Evolutionary conservation across 164 flowering plant species (phyloP).

Genomic region (Echeveria elegans): DNA sequence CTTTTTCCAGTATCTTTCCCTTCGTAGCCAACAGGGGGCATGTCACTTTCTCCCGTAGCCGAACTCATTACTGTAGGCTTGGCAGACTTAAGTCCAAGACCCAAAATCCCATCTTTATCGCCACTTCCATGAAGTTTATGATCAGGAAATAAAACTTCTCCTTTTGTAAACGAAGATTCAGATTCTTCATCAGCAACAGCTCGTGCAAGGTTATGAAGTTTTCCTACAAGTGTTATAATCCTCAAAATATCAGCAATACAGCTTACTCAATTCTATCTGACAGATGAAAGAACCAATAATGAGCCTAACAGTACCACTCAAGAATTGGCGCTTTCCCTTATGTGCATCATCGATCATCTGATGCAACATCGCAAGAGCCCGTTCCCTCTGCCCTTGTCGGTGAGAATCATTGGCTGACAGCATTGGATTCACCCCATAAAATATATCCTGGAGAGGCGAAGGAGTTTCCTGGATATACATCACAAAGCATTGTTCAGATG

Average conservation of each 20-base stretch:
- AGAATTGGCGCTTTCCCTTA: slow-evolving; percentile 88
- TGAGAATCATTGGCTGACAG: slow-evolving; percentile 45
- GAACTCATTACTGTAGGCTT: slow-evolving; percentile 34
- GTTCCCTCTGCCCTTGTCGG: slow-evolving; percentile 84
- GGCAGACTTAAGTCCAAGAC: slow-evolving; percentile 63
- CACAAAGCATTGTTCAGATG: slow-evolving; percentile 7
- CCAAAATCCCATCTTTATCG: slow-evolving; percentile 72
- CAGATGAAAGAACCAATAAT: neutral
- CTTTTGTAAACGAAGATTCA: slow-evolving; percentile 33
- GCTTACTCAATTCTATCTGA: neutral
- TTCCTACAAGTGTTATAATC: slow-evolving; percentile 58
- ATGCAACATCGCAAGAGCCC: slow-evolving; percentile 84
- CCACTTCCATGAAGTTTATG: slow-evolving; percentile 24
- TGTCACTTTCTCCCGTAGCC: slow-evolving; percentile 32
- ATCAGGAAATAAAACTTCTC: slow-evolving; percentile 42
- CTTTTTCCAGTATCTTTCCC: slow-evolving; percentile 67
- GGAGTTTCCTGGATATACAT: slow-evolving; percentile 50
- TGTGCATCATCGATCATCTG: slow-evolving; percentile 99
- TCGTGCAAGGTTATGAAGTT: slow-evolving; percentile 96
- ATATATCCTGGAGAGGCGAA: slow-evolving; percentile 52
- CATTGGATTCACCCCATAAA: slow-evolving; percentile 48
- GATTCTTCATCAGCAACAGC: slow-evolving; percentile 94
- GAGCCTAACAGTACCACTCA: slow-evolving; percentile 55
- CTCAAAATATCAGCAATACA: neutral
- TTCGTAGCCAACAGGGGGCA: slow-evolving; percentile 42